Evolutionary conservation across 2,329 filamentous ascomycete genomes (phyloP).

Genomic region (Apiospora saccharicola): DNA sequence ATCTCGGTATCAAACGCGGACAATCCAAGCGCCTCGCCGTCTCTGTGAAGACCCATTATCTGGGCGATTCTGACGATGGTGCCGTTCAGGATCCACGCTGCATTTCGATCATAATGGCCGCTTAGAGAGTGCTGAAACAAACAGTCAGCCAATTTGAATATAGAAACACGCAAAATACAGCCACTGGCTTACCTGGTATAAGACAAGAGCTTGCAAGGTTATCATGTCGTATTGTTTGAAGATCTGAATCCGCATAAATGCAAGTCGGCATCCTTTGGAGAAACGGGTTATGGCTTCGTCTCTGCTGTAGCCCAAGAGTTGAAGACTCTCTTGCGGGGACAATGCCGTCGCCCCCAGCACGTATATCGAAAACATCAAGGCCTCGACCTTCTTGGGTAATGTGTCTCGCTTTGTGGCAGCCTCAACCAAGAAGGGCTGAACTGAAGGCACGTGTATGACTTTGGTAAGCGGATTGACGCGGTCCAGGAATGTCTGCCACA

Average conservation of each 20-base stretch:
- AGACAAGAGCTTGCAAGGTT: conserved; percentile 64
- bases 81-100: conserved; percentile 67
- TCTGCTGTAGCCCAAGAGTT: conserved; percentile 58
- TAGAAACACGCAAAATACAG: background rate
- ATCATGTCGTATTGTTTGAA: conserved; percentile 64
- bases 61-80: conserved; percentile 69
- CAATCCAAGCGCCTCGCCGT: conserved; percentile 63
- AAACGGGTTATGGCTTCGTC: conserved; percentile 60
- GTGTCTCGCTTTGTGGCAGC: conserved; percentile 63
- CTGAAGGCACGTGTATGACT: conserved; percentile 72
- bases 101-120: conserved; percentile 65
- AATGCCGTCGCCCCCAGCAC: conserved; percentile 66
- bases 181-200: conserved; percentile 58
- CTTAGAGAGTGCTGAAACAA: conserved; percentile 58
- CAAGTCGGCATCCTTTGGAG: conserved; percentile 57
- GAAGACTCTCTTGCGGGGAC: conserved; percentile 60
- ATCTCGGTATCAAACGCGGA: conserved; percentile 72
- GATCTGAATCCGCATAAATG: conserved; percentile 62
- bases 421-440: conserved; percentile 71
- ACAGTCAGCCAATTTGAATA: background rate
- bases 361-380: conserved; percentile 72
- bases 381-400: conserved; percentile 65
- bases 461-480: conserved; percentile 70
- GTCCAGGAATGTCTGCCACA: conserved; percentile 79
- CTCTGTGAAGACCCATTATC: conserved; percentile 72